Evolutionary conservation across 306 rosid species (phyloP).

Genomic region (Vicia faba): DNA sequence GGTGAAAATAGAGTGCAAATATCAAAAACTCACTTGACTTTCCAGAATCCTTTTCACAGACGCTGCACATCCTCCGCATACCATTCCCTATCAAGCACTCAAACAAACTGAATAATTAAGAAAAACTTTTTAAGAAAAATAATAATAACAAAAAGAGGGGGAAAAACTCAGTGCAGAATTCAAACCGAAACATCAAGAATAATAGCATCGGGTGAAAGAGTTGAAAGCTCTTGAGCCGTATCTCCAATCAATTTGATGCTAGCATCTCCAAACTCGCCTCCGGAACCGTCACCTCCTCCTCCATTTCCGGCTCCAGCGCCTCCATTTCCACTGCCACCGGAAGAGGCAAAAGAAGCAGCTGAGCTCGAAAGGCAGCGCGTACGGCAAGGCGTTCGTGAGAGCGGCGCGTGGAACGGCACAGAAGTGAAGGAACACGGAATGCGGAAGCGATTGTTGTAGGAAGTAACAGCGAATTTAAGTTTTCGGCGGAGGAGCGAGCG

Average conservation of each 20-base stretch:
- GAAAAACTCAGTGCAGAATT: not conserved
- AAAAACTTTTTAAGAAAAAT: not conserved
- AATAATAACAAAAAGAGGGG: not conserved
- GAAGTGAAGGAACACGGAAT: conserved; percentile 29
- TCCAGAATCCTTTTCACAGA: conserved; percentile 88
- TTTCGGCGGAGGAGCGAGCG: conserved; percentile 46
- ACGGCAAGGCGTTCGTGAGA: conserved; percentile 43
- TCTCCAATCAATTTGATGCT: conserved; percentile 54
- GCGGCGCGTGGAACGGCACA: conserved; percentile 28
- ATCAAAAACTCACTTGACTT: conserved; percentile 61
- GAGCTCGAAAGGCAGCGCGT: conserved; percentile 58
- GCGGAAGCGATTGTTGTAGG: conserved; percentile 31
- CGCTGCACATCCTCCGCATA: conserved; percentile 88
- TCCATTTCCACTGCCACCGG: conserved; percentile 58
- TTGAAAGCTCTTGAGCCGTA: conserved; percentile 55
- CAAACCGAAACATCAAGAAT: conserved; percentile 89
- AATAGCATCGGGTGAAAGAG: conserved; percentile 64
- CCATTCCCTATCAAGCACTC: conserved; percentile 57
- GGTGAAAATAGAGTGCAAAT: conserved; percentile 16
- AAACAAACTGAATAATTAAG: conserved; percentile 4
- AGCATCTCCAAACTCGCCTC: conserved; percentile 59
- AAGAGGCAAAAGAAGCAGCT: conserved; percentile 58
- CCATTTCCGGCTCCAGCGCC: conserved; percentile 52
- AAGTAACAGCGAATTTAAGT: conserved; percentile 36
- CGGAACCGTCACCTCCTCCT: conserved; percentile 47